Percentiles rank a stretch among this genome's conserved stretches.
These are phyloP conservation scores for Funneliformis caledonium DNA, from an alignment of 371 early-diverging fungal genomes.

Conservation along the genomic window DNA sequence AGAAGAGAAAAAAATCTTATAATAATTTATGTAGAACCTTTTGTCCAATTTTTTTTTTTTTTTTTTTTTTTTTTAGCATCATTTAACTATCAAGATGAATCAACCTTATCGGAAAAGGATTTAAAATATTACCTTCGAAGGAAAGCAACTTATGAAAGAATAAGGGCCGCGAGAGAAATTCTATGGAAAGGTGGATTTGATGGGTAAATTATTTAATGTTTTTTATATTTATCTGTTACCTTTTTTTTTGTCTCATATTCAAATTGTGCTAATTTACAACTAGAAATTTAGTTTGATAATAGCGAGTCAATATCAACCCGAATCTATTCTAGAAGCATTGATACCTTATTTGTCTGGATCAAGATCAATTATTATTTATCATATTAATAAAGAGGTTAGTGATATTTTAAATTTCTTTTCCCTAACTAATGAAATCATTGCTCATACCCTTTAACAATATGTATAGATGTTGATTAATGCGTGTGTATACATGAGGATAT, in stretches of 20 bases:
- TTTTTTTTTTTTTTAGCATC: constrained; percentile 43
- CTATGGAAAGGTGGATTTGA: constrained; percentile 64
- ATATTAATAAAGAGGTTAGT: constrained; percentile 75
- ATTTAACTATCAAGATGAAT: constrained; percentile 45
- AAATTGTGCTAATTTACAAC: not conserved
- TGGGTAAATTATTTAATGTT: constrained; percentile 50
- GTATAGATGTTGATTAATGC: constrained; percentile 64
- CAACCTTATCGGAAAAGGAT: constrained; percentile 45
- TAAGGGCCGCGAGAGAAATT: constrained; percentile 46
- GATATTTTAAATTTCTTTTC: not conserved
- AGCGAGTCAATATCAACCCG: constrained; percentile 75
- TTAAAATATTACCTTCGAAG: constrained; percentile 48
- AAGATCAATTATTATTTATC: constrained; percentile 85
- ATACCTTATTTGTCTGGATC: constrained; percentile 76
- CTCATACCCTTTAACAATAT: not conserved
- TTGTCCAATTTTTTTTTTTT: not conserved
- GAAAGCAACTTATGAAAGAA: constrained; percentile 46
- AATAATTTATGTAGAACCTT: not conserved
- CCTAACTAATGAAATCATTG: not conserved
- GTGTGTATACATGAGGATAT: constrained; percentile 72
- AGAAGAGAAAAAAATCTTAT: not conserved
- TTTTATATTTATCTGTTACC: not conserved
- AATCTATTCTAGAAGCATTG: constrained; percentile 71
- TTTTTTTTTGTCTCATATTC: not conserved
- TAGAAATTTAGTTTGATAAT: constrained; percentile 53